Base-by-base conservation (phyloP, 495 filamentous ascomycete species). In the Penicillium angulare region DNA sequence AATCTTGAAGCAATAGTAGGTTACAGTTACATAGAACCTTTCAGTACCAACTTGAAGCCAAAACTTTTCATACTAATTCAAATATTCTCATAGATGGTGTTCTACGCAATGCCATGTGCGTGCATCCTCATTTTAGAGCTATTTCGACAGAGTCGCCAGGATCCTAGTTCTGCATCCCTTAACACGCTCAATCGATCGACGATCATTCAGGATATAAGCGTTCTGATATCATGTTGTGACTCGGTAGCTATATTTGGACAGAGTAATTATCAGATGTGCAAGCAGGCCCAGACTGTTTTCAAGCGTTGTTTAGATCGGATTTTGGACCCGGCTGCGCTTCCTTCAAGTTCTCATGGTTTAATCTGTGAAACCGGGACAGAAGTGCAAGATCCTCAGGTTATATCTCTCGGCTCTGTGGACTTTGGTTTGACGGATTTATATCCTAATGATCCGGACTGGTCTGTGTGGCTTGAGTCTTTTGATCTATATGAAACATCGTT, bases 241-340 rank as follows among this genome's bases (percentile, higher is more conserved):
- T 44, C 26, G 3, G 10, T 44, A 10, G 17, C 26, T 9, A n/a
- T 17, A 10, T 31, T 22, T 9, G 42, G 42, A 1, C 42, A 44
- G 17, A 44, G 42, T 9, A 44, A 44, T 29, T 44, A 31, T 32
- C 42, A 32, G 17, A 31, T 44, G 24, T 44, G 42, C 42, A 29
- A 44, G 26, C 42, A 44, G 20, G 26, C 42, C n/a, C 42, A 44
- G 13, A 10, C 42, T 8, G 17, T 32, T 3, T 39, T 39, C 9
- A 18, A 15, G 17, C 35, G 35, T 8, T 38, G 35, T 38, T 17
- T 38, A 4, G 35, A 38, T 10, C 35, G 20, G 12, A 38, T 38
- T 8, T 20, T 38, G 7, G 17, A 35, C 17, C 12, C 32, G 17
- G 9, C 0, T 38, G 35, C 15, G 35, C 35, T 20, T 38, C 9